Evolutionary conservation across 106 monocot genomes (phyloP).

Genomic region (Acorus gramineus): DNA sequence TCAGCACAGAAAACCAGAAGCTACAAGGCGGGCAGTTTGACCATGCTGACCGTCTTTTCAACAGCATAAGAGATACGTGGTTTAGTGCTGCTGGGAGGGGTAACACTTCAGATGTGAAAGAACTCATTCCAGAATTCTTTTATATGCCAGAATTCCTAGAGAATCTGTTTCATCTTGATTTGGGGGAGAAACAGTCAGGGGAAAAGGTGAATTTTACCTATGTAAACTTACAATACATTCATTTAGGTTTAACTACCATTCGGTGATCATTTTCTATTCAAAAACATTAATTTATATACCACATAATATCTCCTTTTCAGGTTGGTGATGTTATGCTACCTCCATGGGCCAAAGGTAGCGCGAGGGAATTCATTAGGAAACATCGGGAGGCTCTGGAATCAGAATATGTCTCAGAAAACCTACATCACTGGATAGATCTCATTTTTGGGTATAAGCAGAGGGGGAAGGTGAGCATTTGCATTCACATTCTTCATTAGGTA

Average conservation of each 20-base stretch:
- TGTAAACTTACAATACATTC: no score
- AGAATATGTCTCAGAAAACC: constrained; percentile 95
- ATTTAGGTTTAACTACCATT: no score
- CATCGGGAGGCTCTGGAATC: constrained; percentile 98
- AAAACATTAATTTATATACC: no score
- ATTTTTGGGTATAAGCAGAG: constrained; percentile 97
- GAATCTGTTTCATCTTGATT: constrained; percentile 75
- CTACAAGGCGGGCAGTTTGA: constrained; percentile 97
- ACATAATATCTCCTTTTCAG: constrained; percentile 19
- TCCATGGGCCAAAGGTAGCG: constrained; percentile 89
- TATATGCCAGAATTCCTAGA: constrained; percentile 95
- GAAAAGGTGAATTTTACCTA: constrained; percentile 57
- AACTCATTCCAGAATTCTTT: constrained; percentile 94
- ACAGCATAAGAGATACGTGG: constrained; percentile 90
- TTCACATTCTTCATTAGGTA: background rate
- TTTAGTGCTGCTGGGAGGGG: constrained; percentile 90
- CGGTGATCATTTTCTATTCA: no score
- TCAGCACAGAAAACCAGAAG: constrained; percentile 87
- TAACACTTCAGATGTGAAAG: constrained; percentile 98
- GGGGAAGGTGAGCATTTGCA: constrained; percentile 55
- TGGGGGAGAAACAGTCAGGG: constrained; percentile 97
- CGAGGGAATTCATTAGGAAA: constrained; percentile 87
- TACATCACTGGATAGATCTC: constrained; percentile 99
- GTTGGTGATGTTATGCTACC: constrained; percentile 88
- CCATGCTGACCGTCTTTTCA: constrained; percentile 93